These are phyloP conservation scores for Halophytophthora polymorphica DNA, from an alignment of 352 stramenopile species.

Conservation along the genomic window DNA sequence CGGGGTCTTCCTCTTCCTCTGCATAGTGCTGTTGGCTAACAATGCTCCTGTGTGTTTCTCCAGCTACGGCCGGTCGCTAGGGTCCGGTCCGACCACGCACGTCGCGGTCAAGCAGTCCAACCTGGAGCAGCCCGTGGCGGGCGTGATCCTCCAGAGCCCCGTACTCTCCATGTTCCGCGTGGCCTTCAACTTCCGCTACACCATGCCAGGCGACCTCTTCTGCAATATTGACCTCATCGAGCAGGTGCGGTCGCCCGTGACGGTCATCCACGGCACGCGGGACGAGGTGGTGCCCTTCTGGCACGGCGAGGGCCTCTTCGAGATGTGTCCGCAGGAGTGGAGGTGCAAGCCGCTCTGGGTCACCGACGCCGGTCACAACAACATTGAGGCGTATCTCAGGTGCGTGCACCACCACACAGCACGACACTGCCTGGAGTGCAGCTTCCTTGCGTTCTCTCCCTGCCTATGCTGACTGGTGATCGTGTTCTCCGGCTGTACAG, in stretches of 20 bases:
- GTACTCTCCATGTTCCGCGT: slow-evolving; percentile 97
- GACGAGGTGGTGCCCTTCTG: slow-evolving; percentile 99
- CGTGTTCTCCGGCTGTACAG: slow-evolving; percentile 18
- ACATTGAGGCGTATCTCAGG: slow-evolving; percentile 96
- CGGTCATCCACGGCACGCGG: slow-evolving; percentile 97
- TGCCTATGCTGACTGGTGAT: too few species aligned
- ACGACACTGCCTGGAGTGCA: background rate
- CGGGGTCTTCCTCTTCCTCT: background rate
- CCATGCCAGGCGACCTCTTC: slow-evolving; percentile 95
- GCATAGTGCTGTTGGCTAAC: slow-evolving; percentile 5
- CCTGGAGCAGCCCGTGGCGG: slow-evolving; percentile 88
- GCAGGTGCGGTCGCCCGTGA: slow-evolving; percentile 91
- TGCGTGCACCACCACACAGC: slow-evolving; percentile 14
- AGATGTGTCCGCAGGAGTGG: slow-evolving; percentile 90
- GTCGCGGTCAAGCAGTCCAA: slow-evolving; percentile 92
- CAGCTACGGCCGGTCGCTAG: slow-evolving; percentile 89
- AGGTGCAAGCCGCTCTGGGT: slow-evolving; percentile 97
- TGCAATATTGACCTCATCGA: slow-evolving; percentile 96
- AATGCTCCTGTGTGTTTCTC: background rate
- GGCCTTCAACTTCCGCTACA: slow-evolving; percentile 98
- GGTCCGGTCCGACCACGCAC: slow-evolving; percentile 95
- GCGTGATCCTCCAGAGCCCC: slow-evolving; percentile 96
- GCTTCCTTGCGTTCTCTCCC: background rate
- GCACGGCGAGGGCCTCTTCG: slow-evolving; percentile 94
- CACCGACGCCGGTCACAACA: slow-evolving; percentile 96